Evolutionary conservation across 345 rosid species (phyloP).

Genomic region (Bretschneidera sinensis): DNA sequence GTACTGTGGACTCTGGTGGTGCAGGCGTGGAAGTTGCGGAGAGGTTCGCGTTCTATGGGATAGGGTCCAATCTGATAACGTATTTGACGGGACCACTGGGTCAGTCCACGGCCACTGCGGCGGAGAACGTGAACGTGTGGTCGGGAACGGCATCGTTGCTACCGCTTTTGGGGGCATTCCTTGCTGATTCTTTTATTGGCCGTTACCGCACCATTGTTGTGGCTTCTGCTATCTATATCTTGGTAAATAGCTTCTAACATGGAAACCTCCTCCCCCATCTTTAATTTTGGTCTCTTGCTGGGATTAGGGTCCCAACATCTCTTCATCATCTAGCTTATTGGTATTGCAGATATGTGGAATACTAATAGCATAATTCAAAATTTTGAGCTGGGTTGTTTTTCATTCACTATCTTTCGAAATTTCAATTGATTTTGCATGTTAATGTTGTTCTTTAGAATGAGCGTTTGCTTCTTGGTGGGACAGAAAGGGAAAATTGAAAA

Average conservation of each 20-base stretch:
- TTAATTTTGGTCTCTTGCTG: not conserved
- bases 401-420: no score
- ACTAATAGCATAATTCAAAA: no score
- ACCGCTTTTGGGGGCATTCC: slow-evolving; percentile 46
- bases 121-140: slow-evolving; percentile 49
- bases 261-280: not conserved
- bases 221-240: slow-evolving; percentile 36
- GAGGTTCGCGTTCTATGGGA: slow-evolving; percentile 45
- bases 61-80: slow-evolving; percentile 39
- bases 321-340: no score
- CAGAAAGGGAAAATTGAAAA: no score
- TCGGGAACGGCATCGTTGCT: slow-evolving; percentile 38
- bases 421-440: no score
- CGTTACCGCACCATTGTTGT: slow-evolving; percentile 44
- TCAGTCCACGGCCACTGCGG: slow-evolving; percentile 44
- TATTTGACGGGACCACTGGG: slow-evolving; percentile 45
- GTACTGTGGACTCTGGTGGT: slow-evolving; percentile 1
- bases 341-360: no score
- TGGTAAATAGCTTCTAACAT: slow-evolving; percentile 20
- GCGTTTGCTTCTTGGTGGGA: no score
- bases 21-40: slow-evolving; percentile 49
- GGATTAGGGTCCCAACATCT: no score
- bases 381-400: no score
- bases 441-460: no score
- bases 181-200: slow-evolving; percentile 50